These are phyloP conservation scores for Solanum corneliomulleri DNA, from an alignment of 257 asterid genomes.

Conservation along the genomic window DNA sequence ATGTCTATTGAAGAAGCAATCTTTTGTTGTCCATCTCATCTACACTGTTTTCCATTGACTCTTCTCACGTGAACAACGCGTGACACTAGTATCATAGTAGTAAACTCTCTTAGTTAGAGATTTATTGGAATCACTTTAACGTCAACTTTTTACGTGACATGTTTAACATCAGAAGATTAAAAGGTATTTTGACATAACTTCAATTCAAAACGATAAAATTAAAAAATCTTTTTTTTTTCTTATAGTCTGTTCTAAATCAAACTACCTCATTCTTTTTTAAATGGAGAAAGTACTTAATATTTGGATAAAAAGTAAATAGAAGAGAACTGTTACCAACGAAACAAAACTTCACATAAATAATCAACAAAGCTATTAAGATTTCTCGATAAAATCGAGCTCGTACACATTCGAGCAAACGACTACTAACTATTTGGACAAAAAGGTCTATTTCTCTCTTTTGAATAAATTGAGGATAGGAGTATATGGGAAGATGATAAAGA, in stretches of 20 bases:
- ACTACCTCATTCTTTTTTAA: no score
- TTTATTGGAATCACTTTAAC: no score
- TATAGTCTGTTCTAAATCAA: fast-evolving
- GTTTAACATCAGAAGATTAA: no score
- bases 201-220: no score
- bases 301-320: background rate
- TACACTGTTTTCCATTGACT: background rate
- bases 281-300: no score
- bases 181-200: no score
- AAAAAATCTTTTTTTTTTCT: no score
- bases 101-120: background rate
- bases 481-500: background rate
- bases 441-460: fast-evolving
- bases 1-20: background rate
- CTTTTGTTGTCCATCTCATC: background rate
- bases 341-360: background rate
- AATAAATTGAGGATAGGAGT: background rate
- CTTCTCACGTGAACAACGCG: background rate
- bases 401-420: background rate
- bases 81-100: background rate
- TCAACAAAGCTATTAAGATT: no score
- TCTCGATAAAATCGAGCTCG: no score
- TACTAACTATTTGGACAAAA: no score
- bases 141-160: fast-evolving
- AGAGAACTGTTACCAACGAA: background rate